phyloP scores from a whole-genome alignment of 345 rosid genomes.

The Eucalyptus shirleyi region DNA sequence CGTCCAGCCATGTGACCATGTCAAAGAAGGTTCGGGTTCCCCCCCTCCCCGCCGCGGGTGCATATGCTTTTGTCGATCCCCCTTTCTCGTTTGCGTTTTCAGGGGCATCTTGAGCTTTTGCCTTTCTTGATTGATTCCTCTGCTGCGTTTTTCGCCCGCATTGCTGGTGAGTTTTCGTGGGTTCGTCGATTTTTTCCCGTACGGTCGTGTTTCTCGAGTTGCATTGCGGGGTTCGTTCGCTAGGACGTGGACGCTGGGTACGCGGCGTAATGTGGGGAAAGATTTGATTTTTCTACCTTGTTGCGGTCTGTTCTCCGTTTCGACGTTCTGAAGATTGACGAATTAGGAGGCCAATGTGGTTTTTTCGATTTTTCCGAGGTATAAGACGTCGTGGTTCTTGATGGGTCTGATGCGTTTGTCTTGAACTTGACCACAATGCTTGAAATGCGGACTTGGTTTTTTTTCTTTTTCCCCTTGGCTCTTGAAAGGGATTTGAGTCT shows the following conservation, averaged over 20 bases:
- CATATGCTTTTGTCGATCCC: not conserved
- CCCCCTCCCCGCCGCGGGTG: not conserved
- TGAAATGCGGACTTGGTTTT: not conserved
- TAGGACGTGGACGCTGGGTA: not conserved
- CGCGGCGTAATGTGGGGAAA: not conserved
- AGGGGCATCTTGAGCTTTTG: not conserved
- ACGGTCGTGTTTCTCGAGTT: not conserved
- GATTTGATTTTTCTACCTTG: not conserved
- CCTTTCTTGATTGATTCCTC: not conserved
- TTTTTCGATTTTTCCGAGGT: not conserved
- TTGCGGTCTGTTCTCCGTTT: not conserved
- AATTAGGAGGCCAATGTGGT: not conserved
- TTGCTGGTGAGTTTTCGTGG: not conserved
- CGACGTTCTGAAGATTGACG: not conserved
- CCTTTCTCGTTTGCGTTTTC: not conserved
- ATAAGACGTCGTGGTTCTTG: not conserved
- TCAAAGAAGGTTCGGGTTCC: not conserved
- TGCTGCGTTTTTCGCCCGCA: not conserved
- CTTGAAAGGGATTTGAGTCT: not conserved
- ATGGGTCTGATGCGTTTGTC: not conserved
- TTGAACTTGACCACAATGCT: not conserved
- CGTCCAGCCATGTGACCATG: slow-evolving; percentile 2
- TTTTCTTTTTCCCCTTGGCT: not conserved
- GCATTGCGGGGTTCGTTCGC: not conserved
- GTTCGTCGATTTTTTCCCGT: not conserved